These are phyloP conservation scores for Talaromyces sp. DNA, from an alignment of 2,329 filamentous ascomycete genomes.

Conservation along the genomic window DNA sequence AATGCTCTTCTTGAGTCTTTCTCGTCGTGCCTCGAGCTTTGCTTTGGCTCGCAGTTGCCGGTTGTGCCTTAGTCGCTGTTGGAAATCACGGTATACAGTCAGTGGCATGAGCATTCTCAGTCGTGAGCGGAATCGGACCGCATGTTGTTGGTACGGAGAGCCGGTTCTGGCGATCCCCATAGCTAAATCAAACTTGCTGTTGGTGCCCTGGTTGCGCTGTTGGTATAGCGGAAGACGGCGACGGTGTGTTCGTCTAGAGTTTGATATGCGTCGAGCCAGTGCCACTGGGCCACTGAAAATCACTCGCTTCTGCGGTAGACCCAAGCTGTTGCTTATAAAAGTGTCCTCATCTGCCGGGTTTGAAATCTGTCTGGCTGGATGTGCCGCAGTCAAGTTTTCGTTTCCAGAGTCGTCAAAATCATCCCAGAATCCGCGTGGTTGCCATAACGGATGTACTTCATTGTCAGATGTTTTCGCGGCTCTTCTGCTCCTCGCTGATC, in stretches of 20 bases:
- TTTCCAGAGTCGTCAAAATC: slow-evolving; percentile 40
- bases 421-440: slow-evolving; percentile 59
- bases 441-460: slow-evolving; percentile 57
- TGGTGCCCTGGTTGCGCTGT: slow-evolving; percentile 23
- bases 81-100: slow-evolving; percentile 46
- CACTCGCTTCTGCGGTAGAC: slow-evolving; percentile 46
- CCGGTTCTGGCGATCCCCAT: slow-evolving; percentile 21
- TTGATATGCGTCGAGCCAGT: slow-evolving; percentile 25
- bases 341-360: slow-evolving; percentile 34
- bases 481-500: slow-evolving; percentile 37
- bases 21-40: slow-evolving; percentile 47
- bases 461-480: slow-evolving; percentile 41
- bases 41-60: slow-evolving; percentile 39
- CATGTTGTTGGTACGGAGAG: slow-evolving; percentile 25
- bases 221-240: slow-evolving; percentile 26
- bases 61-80: slow-evolving; percentile 41
- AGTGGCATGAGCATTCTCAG: slow-evolving; percentile 47
- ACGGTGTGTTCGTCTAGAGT: slow-evolving; percentile 14
- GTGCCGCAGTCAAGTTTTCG: slow-evolving; percentile 20
- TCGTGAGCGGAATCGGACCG: slow-evolving; percentile 32
- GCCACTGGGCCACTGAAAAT: slow-evolving; percentile 36
- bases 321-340: slow-evolving; percentile 52
- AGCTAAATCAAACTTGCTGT: slow-evolving; percentile 13
- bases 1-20: slow-evolving; percentile 52
- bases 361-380: slow-evolving; percentile 17